These are phyloP conservation scores for Kazachstania sp. DNA, from an alignment of 1,139 yeast species.

Conservation along the genomic window DNA sequence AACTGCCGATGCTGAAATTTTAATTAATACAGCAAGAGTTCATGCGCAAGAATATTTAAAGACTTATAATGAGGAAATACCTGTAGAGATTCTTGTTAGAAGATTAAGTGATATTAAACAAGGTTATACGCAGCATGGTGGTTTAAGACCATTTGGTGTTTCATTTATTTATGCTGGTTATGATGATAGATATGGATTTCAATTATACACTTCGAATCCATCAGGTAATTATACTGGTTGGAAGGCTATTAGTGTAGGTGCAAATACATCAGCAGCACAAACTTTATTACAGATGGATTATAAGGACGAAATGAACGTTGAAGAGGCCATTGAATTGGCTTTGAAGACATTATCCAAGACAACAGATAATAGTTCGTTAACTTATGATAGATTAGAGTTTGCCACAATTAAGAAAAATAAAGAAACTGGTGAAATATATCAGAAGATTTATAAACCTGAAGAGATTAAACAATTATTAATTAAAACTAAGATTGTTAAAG, in stretches of 20 bases:
- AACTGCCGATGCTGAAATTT: constrained; percentile 92
- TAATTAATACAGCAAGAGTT: constrained; percentile 80
- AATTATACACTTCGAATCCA: constrained; percentile 90
- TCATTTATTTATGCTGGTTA: constrained; percentile 94
- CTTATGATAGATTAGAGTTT: constrained; percentile 82
- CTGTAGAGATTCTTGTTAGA: constrained; percentile 83
- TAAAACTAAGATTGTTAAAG: constrained; percentile 60
- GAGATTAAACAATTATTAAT: constrained; percentile 71
- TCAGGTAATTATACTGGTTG: constrained; percentile 97
- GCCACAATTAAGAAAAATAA: constrained; percentile 57
- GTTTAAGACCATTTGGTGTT: constrained; percentile 96
- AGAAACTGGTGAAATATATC: constrained; percentile 44
- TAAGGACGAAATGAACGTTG: constrained; percentile 67
- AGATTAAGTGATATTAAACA: constrained; percentile 89
- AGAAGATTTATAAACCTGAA: constrained; percentile 69
- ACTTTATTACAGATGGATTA: constrained; percentile 91
- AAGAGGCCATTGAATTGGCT: constrained; percentile 81
- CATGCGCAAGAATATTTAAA: constrained; percentile 78
- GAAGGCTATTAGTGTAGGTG: constrained; percentile 97
- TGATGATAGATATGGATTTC: constrained; percentile 85
- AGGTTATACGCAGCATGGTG: constrained; percentile 98
- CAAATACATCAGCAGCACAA: constrained; percentile 93
- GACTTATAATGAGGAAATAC: constrained; percentile 83
- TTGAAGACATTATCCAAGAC: constrained; percentile 89
- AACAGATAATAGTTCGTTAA: constrained; percentile 79